Percentiles rank a stretch among this genome's conserved stretches.
These are phyloP conservation scores for Curvularia lunata DNA, from an alignment of 2,329 filamentous ascomycete genomes.

Conservation along the genomic window DNA sequence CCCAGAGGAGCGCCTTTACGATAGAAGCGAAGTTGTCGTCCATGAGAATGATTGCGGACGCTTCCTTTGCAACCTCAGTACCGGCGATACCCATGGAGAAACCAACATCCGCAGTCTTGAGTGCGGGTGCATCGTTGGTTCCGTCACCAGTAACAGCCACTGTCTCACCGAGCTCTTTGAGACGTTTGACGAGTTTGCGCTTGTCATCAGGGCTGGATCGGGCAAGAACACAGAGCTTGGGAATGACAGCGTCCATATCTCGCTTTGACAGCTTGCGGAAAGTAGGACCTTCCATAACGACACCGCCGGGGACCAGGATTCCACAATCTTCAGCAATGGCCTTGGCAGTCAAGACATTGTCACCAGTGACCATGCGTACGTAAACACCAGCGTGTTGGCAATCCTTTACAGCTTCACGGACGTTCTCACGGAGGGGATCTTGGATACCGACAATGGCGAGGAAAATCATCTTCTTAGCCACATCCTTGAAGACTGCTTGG, in stretches of 20 bases:
- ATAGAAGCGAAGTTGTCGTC: constrained; percentile 89
- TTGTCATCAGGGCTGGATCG: constrained; percentile 75
- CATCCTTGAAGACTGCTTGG: constrained; percentile 69
- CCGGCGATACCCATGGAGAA: constrained; percentile 87
- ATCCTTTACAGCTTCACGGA: constrained; percentile 72
- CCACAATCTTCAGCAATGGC: constrained; percentile 81
- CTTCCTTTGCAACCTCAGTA: constrained; percentile 84
- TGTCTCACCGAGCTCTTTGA: constrained; percentile 73
- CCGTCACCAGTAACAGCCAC: constrained; percentile 85
- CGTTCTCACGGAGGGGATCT: constrained; percentile 76
- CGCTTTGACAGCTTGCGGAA: constrained; percentile 74
- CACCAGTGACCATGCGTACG: constrained; percentile 85
- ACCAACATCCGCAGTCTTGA: constrained; percentile 81
- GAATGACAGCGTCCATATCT: constrained; percentile 63
- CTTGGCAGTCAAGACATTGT: constrained; percentile 79
- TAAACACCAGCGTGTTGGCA: constrained; percentile 79
- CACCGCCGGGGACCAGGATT: constrained; percentile 71
- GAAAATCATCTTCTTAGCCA: constrained; percentile 77
- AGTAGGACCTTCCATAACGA: constrained; percentile 78
- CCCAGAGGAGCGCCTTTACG: constrained; percentile 82
- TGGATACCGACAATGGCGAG: constrained; percentile 79
- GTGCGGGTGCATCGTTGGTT: constrained; percentile 81
- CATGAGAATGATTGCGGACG: constrained; percentile 84
- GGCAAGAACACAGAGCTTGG: constrained; percentile 70
- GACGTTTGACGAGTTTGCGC: constrained; percentile 66